Base-by-base conservation (phyloP, 768 basidiomycete species). In the Boletus sp. region DNA sequence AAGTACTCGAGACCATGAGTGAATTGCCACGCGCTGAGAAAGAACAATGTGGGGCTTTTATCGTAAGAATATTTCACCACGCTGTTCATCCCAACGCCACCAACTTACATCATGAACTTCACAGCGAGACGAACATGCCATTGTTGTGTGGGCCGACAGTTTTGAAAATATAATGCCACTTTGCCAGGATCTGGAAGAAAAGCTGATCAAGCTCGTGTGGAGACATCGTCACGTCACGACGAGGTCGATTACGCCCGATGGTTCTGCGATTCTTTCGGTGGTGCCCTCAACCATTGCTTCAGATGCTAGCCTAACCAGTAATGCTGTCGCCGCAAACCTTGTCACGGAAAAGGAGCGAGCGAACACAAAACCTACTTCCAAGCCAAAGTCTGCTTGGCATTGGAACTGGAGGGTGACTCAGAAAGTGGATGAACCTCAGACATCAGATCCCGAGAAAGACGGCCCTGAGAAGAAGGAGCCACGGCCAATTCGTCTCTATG, bases 11-110 rank as follows among this genome's bases (percentile, higher is more conserved):
- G 55, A 81, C 80, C 17, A 82, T 94, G 66, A 62, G 67, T 47
- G 81, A 84, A 58, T 76, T 95, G 29, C 82, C 87, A 10, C 80
- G 81, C 45, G 91, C 92, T 4, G 90, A 94, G 71, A 94, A 93
- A 73, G 92, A 94, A 65, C 93, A 94, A 67, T 92, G 89, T 53
- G 93, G 85, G 15, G 93, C 93, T 17, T 94, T 95, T 71, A 81
- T 92, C 58, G 90, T 90, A 65, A 69, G 88, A 75, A 32, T 39
- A 15, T 49, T 24, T 33, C 5, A 2, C 6, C n/a, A 15, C 11
- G 20, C 9, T 36, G 41, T 30, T 33, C 15, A 3, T 30, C 18
- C 11, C 35, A 18, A 42, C 9, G 5, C 7, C 18, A 0, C 30
- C 5, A 6, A 42, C 50, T 39, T 42, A 46, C 30, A 35, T 36